A percentile compares a stretch with the other conserved stretches of the same genome.
Evolutionary conservation across 768 basidiomycete species (phyloP).

Genomic region (Rubroboletus pulcherrimus): DNA sequence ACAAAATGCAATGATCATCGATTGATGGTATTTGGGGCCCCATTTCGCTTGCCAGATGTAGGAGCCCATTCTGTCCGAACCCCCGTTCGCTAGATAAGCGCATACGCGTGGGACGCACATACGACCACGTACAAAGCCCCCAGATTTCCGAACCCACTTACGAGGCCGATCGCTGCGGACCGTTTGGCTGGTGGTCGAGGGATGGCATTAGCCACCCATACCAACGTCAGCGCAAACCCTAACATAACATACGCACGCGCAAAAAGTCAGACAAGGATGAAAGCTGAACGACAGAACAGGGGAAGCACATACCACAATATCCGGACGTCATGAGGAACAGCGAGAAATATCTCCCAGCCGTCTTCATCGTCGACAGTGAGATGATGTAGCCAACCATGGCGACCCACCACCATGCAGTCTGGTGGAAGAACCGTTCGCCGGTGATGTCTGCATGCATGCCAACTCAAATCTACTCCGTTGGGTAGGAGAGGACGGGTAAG

Average conservation of each 20-base stretch:
- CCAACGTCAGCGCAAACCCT: conserved; percentile 45
- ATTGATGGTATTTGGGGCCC: conserved; percentile 59
- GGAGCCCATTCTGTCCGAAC: conserved; percentile 47
- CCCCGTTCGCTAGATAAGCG: neutral
- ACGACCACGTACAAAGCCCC: conserved; percentile 48
- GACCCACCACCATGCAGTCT: conserved; percentile 54
- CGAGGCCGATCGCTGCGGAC: conserved; percentile 56
- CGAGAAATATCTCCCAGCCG: conserved; percentile 54
- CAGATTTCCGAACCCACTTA: conserved; percentile 56
- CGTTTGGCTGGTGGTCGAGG: conserved; percentile 56
- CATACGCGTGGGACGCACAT: neutral
- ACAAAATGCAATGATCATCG: conserved; percentile 52
- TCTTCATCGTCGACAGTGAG: conserved; percentile 48
- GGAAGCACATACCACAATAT: conserved; percentile 36
- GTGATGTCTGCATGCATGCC: conserved; percentile 40
- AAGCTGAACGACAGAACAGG: neutral
- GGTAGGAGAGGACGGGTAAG: neutral
- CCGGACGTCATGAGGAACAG: conserved; percentile 64
- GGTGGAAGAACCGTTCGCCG: conserved; percentile 65
- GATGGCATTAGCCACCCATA: conserved; percentile 61
- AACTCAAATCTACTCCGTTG: neutral
- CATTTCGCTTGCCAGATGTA: conserved; percentile 60
- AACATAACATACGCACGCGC: neutral
- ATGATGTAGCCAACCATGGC: conserved; percentile 61
- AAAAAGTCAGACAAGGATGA: neutral